Evolutionary conservation across 192 early-diverging fungal species (phyloP), one percentile per base, ranked within the genome.

Genomic region (Hyaloraphidium curvatum): DNA sequence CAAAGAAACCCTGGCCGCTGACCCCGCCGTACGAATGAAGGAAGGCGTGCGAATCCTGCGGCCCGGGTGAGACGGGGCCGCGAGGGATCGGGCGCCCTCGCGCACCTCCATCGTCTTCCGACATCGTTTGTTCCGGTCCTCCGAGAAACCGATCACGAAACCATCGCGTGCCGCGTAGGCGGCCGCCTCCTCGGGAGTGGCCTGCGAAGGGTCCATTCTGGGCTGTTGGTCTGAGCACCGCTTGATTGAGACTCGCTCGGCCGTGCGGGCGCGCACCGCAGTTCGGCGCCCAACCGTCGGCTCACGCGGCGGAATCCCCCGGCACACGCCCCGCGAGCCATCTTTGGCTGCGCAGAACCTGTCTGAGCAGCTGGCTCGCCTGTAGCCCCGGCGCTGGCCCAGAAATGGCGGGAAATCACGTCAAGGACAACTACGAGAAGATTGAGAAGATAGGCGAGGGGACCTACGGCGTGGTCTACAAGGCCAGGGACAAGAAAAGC

Each of bases 51-150:
- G 94, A 81, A 67, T 98, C 94, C 77, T 72, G 25, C n/a, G n/a
- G n/a, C n/a, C n/a, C n/a, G n/a, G n/a, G n/a, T n/a, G n/a, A n/a
- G n/a, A n/a, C n/a, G n/a, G n/a, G n/a, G n/a, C n/a, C n/a, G n/a
- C n/a, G n/a, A n/a, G n/a, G n/a, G n/a, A n/a, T 37, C 35, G 11
- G 35, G 17, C 40, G 1, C 5, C 27, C 37, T 16, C 16, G 30
- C 61, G 19, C 54, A 74, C 74, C 69, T 98, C 94, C 94, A 98
- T 98, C 7, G 86, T 91, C 60, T 92, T 66, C 53, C 94, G 66
- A 61, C 85, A 89, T 29, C 83, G 75, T 56, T 79, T 81, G 71
- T 98, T 98, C 39, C 84, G 68, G 62, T 92, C 89, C 52, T 90
- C 87, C 25, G 73, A 57, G 35, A 90, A 71, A 14, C 87, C 89